Percentiles rank a stretch among this genome's conserved stretches.
Conservation (phyloP, 768 basidiomycete genomes). For the Leccinum boreale region DNA sequence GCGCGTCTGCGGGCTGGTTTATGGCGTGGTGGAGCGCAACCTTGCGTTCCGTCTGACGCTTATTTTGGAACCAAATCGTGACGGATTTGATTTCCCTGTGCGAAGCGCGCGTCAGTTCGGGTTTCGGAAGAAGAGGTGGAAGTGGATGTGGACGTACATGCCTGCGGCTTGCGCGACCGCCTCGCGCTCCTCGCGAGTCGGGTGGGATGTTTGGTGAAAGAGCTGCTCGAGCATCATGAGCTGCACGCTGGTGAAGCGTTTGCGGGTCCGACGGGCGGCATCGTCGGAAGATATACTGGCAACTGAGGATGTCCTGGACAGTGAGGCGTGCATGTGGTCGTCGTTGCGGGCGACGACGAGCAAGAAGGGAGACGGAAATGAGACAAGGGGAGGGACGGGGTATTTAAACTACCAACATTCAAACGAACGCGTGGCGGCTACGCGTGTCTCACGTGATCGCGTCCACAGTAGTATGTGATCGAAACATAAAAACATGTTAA, state of each 20-base stretch:
- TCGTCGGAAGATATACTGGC: slow-evolving; percentile 57
- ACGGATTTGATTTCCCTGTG: slow-evolving; percentile 34
- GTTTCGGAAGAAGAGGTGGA: not conserved
- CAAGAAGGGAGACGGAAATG: not conserved
- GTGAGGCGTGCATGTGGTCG: slow-evolving; percentile 20
- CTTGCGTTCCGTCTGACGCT: slow-evolving; percentile 49
- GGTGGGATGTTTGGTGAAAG: slow-evolving; percentile 69
- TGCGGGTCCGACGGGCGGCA: slow-evolving; percentile 57
- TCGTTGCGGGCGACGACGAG: slow-evolving; percentile 6
- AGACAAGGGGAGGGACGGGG: not conserved
- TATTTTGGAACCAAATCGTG: slow-evolving; percentile 36
- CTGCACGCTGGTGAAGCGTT: slow-evolving; percentile 65
- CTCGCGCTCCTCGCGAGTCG: slow-evolving; percentile 72
- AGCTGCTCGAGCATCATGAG: slow-evolving; percentile 71
- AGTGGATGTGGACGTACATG: slow-evolving; percentile 47
- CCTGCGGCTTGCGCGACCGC: slow-evolving; percentile 53
- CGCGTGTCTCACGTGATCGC: slow-evolving; percentile 33
- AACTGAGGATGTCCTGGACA: slow-evolving; percentile 55
- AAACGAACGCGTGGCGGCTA: slow-evolving; percentile 29
- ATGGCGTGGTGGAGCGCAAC: slow-evolving; percentile 42
- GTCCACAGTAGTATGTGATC: not conserved
- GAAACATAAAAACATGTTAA: too few relatives aligned
- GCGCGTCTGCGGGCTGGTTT: slow-evolving; percentile 15
- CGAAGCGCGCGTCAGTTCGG: slow-evolving; percentile 8
- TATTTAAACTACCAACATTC: slow-evolving; percentile 25